These are phyloP conservation scores for Alternaria consortialis DNA, from an alignment of 2,329 filamentous ascomycete species.

Conservation along the genomic window DNA sequence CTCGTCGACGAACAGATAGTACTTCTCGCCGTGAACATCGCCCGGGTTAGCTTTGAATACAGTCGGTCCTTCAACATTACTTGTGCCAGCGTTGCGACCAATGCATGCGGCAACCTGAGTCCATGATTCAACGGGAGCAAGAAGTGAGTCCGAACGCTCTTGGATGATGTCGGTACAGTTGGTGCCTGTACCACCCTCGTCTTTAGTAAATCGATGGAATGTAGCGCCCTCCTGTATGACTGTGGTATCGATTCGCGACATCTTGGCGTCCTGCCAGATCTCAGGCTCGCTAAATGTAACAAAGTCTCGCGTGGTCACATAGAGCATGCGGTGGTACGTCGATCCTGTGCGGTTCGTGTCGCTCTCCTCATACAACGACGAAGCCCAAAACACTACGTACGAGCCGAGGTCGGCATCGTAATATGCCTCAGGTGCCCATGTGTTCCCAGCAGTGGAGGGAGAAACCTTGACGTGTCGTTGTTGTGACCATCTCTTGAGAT, in stretches of 20 bases:
- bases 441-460: conserved; percentile 61
- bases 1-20: conserved; percentile 66
- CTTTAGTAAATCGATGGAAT: conserved; percentile 66
- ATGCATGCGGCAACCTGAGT: conserved; percentile 59
- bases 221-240: conserved; percentile 55
- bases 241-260: conserved; percentile 63
- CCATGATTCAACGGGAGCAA: conserved; percentile 56
- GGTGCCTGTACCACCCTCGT: conserved; percentile 60
- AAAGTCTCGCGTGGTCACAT: conserved; percentile 61
- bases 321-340: conserved; percentile 64
- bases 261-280: conserved; percentile 63
- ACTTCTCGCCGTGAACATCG: conserved; percentile 63
- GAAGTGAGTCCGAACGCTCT: conserved; percentile 57
- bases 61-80: conserved; percentile 62
- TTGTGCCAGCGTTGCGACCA: conserved; percentile 59
- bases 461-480: conserved; percentile 62
- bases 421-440: conserved; percentile 64
- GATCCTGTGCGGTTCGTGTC: conserved; percentile 55
- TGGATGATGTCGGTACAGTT: conserved; percentile 66
- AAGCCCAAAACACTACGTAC: conserved; percentile 60
- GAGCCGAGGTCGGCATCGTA: conserved; percentile 56
- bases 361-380: conserved; percentile 55
- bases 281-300: conserved; percentile 59
- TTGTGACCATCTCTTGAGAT: conserved; percentile 61
- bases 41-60: conserved; percentile 61